Evolutionary conservation across 495 filamentous ascomycete genomes (phyloP), one percentile per base, ranked within the genome.

Genomic region (Hypoxylon rickii): DNA sequence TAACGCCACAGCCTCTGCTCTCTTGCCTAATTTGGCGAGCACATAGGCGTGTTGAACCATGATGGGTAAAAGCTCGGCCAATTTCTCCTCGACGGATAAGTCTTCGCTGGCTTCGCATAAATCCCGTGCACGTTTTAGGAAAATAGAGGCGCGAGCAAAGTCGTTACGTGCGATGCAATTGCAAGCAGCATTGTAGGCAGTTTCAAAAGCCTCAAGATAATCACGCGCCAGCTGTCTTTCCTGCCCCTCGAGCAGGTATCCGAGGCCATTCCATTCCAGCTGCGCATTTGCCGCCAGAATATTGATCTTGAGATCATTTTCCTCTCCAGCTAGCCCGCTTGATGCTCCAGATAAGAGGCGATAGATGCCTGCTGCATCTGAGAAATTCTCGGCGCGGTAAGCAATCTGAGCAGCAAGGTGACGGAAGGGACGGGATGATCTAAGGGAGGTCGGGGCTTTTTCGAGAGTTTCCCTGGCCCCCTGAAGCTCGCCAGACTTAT

Each of bases 201-300:
- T 95, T 72, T 98, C 94, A 61, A 97, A 98, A 2, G 86, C 86
- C 65, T 97, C 90, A 38, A 96, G 70, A 63, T 96, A 90, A 49
- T 91, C 89, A 52, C 86, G 79, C 13, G 74, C 77, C 11, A 85
- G 78, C 66, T 89, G 73, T 58, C 73, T 76, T 44, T 76, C 70
- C 5, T 58, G 53, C 22, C 74, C 71, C 8, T 57, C 67, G 50
- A 79, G 38, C 51, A 65, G 51, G 63, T 76, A 52, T 2, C 69
- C 69, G n/a, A 64, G 61, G 32, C 86, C 86, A 53, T 84, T 79
- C 92, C 90, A 96, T 64, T 92, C 83, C n/a, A 94, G 72, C 72
- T 96, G 93, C 11, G 91, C 89, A 71, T 89, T 83, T 0, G 86
- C 80, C 15, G 93, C 93, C 49, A 86, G 79, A 7, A 81, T 71